Evolutionary conservation across 2,329 filamentous ascomycete genomes (phyloP), one percentile per base, ranked within the genome.

Genomic region (Diaporthe sp.): DNA sequence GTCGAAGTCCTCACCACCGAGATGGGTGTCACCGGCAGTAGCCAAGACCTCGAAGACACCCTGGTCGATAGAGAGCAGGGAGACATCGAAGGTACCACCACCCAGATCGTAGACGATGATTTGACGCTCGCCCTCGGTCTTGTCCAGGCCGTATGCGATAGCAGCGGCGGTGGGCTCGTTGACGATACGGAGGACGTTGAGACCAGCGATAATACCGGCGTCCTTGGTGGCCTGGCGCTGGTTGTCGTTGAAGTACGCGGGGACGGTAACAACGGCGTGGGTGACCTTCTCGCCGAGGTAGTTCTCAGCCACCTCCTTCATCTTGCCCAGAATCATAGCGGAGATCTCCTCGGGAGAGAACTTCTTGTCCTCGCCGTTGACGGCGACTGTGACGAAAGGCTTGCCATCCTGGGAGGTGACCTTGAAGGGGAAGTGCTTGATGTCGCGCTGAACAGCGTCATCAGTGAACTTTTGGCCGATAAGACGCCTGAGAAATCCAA

Each of bases 341-440:
- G 92, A 94, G 81, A 95, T 87, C 84, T 95, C 94, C 86, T 95
- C 94, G 77, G 94, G 93, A 77, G 94, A 95, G 88, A 95, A 95
- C 79, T 88, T 90, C 88, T 93, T 95, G 80, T 91, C 85, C 78
- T 88, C 81, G 75, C 92, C 90, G 83, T 87, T 84, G 79, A 94
- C 92, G 75, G 94, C 86, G 81, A 96, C 94, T 84, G 94, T 90
- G 83, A 99, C 92, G 79, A 92, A 88, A 79, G 97, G 97, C 90
- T 98, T 98, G 84, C 93, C 95, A 86, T 94, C 92, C 90, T 97
- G 96, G 90, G 94, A 91, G 83, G 95, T 84, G 77, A 99, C 94
- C 88, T 95, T 95, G 94, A 96, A 99, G 83, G 97, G 96, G 91
- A 98, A 98, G 90, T 98, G 94, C 94, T 99, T 98, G 84, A 97